Percentiles rank a stretch among this genome's conserved stretches.
Evolutionary conservation across 495 filamentous ascomycete genomes (phyloP).

Genomic region (Xylaria longipes): DNA sequence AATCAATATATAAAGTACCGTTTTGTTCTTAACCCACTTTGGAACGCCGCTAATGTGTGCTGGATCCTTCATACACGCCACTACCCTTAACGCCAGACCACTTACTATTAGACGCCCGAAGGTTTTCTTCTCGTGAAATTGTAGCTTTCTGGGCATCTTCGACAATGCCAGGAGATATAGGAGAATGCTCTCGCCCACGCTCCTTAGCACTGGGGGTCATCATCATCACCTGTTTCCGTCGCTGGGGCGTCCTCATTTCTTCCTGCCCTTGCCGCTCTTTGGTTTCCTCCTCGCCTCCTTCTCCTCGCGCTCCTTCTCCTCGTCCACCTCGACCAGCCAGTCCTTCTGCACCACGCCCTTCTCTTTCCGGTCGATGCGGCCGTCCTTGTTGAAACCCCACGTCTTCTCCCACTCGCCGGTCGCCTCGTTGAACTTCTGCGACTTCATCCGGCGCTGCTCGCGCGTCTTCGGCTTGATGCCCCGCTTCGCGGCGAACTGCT

Average conservation of each 20-base stretch:
- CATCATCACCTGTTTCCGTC: constrained; percentile 13
- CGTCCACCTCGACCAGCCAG: constrained; percentile 91
- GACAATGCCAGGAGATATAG: not conserved
- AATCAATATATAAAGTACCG: constrained; percentile 26
- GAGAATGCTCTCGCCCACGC: not conserved
- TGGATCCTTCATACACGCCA: constrained; percentile 6
- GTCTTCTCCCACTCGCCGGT: constrained; percentile 87
- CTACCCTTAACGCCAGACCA: constrained; percentile 20
- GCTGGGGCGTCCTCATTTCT: constrained; percentile 59
- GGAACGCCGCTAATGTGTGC: constrained; percentile 19
- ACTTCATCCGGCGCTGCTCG: constrained; percentile 61
- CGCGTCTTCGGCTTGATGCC: constrained; percentile 84
- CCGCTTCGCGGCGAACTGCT: constrained; percentile 92
- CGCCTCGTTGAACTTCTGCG: constrained; percentile 82
- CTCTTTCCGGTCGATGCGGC: constrained; percentile 72
- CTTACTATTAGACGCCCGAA: not conserved
- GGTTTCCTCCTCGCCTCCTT: constrained; percentile 66
- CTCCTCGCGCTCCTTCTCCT: constrained; percentile 71
- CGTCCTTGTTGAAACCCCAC: constrained; percentile 91
- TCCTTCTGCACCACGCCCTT: constrained; percentile 61
- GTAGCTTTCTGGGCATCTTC: constrained; percentile 26
- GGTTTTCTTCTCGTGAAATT: not conserved
- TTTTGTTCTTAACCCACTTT: constrained; percentile 19
- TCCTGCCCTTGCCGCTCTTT: constrained; percentile 69
- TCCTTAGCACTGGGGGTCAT: not conserved